Conservation (phyloP, 106 monocot genomes). For the Hemerocallis citrina region DNA sequence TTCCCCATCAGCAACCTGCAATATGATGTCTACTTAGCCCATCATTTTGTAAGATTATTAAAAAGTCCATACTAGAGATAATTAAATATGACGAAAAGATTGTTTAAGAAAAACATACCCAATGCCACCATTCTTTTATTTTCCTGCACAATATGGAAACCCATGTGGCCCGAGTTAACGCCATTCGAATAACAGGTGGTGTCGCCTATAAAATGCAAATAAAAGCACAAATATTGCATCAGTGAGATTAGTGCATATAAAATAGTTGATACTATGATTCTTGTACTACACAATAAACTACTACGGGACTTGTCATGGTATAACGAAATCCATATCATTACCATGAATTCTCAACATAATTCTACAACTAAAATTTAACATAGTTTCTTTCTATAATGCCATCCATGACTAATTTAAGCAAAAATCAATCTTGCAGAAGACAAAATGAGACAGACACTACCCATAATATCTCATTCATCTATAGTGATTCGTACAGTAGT, state of each 20-base stretch:
- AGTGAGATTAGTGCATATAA: background rate
- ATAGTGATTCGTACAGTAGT: no score
- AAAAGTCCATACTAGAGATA: background rate
- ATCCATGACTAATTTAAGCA: no score
- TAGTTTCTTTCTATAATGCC: no score
- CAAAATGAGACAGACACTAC: no score
- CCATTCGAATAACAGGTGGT: slow-evolving; percentile 94
- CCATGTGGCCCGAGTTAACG: slow-evolving; percentile 87
- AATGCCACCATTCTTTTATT: slow-evolving; percentile 97
- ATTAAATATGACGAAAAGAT: background rate
- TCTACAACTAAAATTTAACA: no score
- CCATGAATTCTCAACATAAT: no score
- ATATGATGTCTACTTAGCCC: slow-evolving; percentile 1
- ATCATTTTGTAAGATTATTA: slow-evolving; percentile 12
- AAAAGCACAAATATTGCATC: background rate
- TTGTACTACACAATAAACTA: no score
- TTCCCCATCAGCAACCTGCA: slow-evolving; percentile 97
- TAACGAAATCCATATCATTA: no score
- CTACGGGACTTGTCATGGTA: no score
- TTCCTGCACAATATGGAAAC: slow-evolving; percentile 89
- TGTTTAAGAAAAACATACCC: slow-evolving; percentile 80
- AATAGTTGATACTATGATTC: no score
- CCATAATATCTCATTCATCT: no score
- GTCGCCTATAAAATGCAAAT: slow-evolving; percentile 57
- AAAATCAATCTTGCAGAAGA: no score